These are phyloP conservation scores for Gossypium aridum DNA, from an alignment of 441 rosid species.

Conservation along the genomic window DNA sequence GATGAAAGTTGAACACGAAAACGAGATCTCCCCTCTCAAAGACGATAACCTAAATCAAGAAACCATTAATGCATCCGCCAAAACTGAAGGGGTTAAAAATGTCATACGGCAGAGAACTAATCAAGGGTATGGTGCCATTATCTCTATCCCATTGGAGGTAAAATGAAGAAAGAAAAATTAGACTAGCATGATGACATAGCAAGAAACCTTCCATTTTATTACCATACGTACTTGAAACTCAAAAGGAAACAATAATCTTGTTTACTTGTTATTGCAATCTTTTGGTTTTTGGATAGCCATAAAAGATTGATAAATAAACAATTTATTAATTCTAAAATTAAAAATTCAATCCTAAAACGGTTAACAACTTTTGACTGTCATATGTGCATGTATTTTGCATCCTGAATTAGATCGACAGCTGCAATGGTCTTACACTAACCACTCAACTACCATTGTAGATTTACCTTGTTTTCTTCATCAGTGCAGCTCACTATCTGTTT, in stretches of 20 bases:
- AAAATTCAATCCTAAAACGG: not conserved
- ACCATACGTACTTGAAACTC: not conserved
- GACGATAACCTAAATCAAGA: slow-evolving; percentile 57
- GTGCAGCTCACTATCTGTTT: slow-evolving; percentile 75
- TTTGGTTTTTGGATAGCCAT: not conserved
- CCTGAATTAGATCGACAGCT: not conserved
- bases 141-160: not conserved
- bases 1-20: slow-evolving; percentile 79
- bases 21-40: slow-evolving; percentile 79
- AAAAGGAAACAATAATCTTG: not conserved
- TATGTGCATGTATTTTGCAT: slow-evolving; percentile 3
- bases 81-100: not conserved
- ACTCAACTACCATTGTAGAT: not conserved
- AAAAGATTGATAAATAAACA: not conserved
- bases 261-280: not conserved
- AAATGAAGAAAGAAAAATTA: not conserved
- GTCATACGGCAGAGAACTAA: not conserved
- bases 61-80: slow-evolving; percentile 6
- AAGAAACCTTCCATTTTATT: not conserved
- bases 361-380: not conserved
- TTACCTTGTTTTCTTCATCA: slow-evolving; percentile 65
- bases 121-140: not conserved
- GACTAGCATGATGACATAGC: not conserved
- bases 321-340: not conserved
- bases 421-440: slow-evolving; percentile 1